A percentile compares a stretch with the other conserved stretches of the same genome.
Conservation (phyloP, 352 stramenopile genomes). For the Phytophthora vignae region DNA sequence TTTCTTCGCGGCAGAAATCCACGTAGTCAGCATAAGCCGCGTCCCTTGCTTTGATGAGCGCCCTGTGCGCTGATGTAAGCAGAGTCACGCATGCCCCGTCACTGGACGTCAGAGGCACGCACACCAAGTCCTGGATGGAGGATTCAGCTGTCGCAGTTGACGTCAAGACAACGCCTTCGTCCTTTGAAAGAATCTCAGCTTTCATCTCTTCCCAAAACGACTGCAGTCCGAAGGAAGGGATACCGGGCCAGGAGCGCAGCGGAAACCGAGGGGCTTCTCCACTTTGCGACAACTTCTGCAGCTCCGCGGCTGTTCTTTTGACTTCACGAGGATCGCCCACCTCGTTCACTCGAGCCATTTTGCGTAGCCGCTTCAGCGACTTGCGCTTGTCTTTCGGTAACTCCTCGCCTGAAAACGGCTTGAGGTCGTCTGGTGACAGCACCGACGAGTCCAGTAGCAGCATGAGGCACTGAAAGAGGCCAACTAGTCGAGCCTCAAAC, state of each 20-base stretch:
- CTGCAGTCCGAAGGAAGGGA: slow-evolving; percentile 55
- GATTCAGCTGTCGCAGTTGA: slow-evolving; percentile 27
- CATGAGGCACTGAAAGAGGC: slow-evolving; percentile 51
- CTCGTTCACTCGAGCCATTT: slow-evolving; percentile 64
- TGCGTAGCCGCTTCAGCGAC: slow-evolving; percentile 74
- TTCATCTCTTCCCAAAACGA: slow-evolving; percentile 36
- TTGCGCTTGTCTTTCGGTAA: slow-evolving; percentile 70
- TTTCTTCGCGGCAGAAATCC: slow-evolving; percentile 36
- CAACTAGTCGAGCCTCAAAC: slow-evolving; percentile 65
- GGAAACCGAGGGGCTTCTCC: slow-evolving; percentile 63
- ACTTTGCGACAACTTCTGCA: slow-evolving; percentile 51
- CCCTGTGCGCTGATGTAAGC: slow-evolving; percentile 69
- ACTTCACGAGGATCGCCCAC: slow-evolving; percentile 64
- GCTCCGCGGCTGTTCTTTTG: slow-evolving; percentile 51
- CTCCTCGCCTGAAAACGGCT: slow-evolving; percentile 53
- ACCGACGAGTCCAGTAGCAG: slow-evolving; percentile 67
- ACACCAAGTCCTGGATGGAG: slow-evolving; percentile 27
- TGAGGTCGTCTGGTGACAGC: slow-evolving; percentile 67
- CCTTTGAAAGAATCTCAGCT: slow-evolving; percentile 23
- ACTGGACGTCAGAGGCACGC: slow-evolving; percentile 16
- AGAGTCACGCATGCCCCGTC: slow-evolving; percentile 53
- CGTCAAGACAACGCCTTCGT: slow-evolving; percentile 10
- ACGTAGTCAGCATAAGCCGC: slow-evolving; percentile 48
- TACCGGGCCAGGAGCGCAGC: slow-evolving; percentile 52
- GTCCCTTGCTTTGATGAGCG: slow-evolving; percentile 57